Evolutionary conservation across 371 early-diverging fungal species (phyloP).

Genomic region (Syncephalastrum monosporum): DNA sequence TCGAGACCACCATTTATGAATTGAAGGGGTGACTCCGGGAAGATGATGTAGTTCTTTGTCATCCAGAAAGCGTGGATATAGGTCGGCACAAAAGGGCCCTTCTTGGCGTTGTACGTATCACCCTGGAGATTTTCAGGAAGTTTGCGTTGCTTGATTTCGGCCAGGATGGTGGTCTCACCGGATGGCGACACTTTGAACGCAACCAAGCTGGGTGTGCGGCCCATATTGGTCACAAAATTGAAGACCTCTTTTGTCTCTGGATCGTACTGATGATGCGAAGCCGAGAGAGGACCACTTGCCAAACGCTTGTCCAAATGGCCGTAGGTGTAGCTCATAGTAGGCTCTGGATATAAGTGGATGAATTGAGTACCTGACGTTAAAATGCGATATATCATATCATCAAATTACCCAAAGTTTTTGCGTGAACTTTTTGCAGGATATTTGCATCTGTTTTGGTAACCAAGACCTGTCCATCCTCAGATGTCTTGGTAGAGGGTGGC

Average conservation of each 20-base stretch:
- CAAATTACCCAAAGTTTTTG: conserved; percentile 51
- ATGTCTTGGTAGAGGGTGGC: conserved; percentile 8
- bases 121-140: neutral
- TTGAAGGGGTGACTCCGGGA: conserved; percentile 50
- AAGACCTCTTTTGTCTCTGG: conserved; percentile 49
- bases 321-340: conserved; percentile 51
- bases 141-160: conserved; percentile 36
- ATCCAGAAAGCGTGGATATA: conserved; percentile 44
- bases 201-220: neutral
- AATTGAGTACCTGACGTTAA: neutral
- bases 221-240: conserved; percentile 30
- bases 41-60: conserved; percentile 56
- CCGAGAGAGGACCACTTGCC: conserved; percentile 38
- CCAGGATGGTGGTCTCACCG: conserved; percentile 29
- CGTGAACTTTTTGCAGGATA: conserved; percentile 57
- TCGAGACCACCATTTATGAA: conserved; percentile 41
- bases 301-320: conserved; percentile 37
- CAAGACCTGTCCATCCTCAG: conserved; percentile 20
- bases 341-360: conserved; percentile 29
- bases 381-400: too few relatives aligned
- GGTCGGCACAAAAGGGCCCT: conserved; percentile 18
- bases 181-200: conserved; percentile 7
- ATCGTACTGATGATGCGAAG: conserved; percentile 60
- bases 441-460: conserved; percentile 62
- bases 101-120: conserved; percentile 9